Evolutionary conservation across 768 basidiomycete genomes (phyloP), one percentile per base, ranked within the genome.

Genomic region (Exsudoporus frostii): DNA sequence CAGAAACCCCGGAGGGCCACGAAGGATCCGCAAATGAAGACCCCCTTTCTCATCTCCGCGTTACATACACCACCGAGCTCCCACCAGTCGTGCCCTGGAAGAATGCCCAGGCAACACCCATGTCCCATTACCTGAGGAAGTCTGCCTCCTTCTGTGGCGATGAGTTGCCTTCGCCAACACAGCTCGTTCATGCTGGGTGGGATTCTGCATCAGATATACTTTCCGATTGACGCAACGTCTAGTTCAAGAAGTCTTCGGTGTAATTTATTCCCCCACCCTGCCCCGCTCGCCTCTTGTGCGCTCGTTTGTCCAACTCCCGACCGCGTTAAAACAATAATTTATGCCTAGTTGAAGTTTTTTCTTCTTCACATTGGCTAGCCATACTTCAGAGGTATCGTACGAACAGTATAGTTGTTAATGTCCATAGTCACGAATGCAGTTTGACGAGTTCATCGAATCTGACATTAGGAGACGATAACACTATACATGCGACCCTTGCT

Each of bases 131-230:
- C 63, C 54, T 70, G 61, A 71, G 63, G 47, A 75, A 77, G 60
- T 68, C 76, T 22, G 66, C 66, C 52, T 73, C 74, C 33, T 77
- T 78, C 54, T 55, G 68, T 43, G 66, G 65, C 36, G 70, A 72
- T 56, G 70, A 70, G 39, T 59, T 73, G 54, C 70, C 70, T 39
- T 72, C 77, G 22, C 77, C 75, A 22, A 80, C 81, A 27, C 77
- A 71, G 64, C 76, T 82, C 48, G 72, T 80, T 55, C 75, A 79
- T 50, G 80, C 80, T 32, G 81, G 80, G 19, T 84, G 83, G 83
- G 82, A 79, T 58, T 78, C 78, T 61, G 69, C 73, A 38, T 77
- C 80, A 46, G 76, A 80, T 49, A 55, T 68, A 53, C 64, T 65
- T 46, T 70, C 68, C 24, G 69, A 70, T 56, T 72, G 55, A 70